Evolutionary conservation across 495 filamentous ascomycete species (phyloP).

Genomic region (Penicillium chermesinum): DNA sequence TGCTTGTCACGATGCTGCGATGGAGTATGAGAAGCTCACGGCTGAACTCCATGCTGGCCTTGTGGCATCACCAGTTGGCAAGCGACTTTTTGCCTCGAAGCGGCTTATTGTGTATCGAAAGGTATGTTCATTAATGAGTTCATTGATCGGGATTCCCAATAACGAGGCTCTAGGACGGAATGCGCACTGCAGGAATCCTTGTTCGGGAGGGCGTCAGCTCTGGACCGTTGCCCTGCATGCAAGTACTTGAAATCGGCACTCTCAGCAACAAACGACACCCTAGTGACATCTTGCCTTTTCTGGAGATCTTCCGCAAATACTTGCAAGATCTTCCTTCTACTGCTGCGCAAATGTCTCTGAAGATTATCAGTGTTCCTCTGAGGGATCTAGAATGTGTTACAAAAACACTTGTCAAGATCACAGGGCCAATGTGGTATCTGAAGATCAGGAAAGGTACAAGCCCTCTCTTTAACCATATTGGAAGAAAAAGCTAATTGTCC

Average conservation of each 20-base stretch:
- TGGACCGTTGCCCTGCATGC: conserved; percentile 57
- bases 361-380: conserved; percentile 59
- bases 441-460: conserved; percentile 42
- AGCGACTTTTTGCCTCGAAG: conserved; percentile 66
- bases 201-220: conserved; percentile 65
- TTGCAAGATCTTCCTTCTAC: conserved; percentile 55
- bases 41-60: conserved; percentile 67
- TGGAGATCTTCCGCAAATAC: conserved; percentile 57
- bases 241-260: conserved; percentile 69
- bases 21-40: conserved; percentile 70
- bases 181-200: conserved; percentile 74
- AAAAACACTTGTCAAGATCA: conserved; percentile 60
- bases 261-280: conserved; percentile 59
- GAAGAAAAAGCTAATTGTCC: background rate
- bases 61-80: conserved; percentile 68
- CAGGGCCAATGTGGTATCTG: conserved; percentile 40
- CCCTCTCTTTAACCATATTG: background rate
- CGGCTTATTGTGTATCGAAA: conserved; percentile 69
- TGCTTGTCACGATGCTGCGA: conserved; percentile 69
- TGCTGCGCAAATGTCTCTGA: conserved; percentile 56
- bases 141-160: conserved; percentile 3
- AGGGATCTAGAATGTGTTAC: conserved; percentile 79
- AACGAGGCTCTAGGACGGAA: conserved; percentile 53
- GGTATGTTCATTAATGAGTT: conserved; percentile 30
- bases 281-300: conserved; percentile 73